Evolutionary conservation across 768 basidiomycete genomes (phyloP).

Genomic region (Termitomyces sp.): DNA sequence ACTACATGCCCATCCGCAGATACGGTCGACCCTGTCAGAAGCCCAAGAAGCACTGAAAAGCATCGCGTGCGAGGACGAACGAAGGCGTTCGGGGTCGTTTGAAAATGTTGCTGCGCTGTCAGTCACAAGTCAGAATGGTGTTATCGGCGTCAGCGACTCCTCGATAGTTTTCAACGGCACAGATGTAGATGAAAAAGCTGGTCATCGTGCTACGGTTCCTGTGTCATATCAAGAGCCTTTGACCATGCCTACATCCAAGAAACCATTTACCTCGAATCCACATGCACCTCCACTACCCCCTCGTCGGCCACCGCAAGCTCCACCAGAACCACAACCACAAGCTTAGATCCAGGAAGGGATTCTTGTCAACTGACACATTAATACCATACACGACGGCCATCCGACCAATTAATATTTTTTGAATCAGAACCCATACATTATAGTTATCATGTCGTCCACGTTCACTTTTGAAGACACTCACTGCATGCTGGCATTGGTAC

Average conservation of each 20-base stretch:
- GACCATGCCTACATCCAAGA: background rate
- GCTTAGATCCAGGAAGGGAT: background rate
- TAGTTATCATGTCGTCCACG: background rate
- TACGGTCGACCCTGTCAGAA: slow-evolving; percentile 17
- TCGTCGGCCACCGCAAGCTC: slow-evolving; percentile 11
- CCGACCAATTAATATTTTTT: background rate
- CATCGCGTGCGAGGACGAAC: slow-evolving; percentile 47
- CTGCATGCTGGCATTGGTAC: too few relatives aligned
- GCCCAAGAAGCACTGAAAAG: slow-evolving; percentile 56
- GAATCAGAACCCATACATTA: background rate
- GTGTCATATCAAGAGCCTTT: slow-evolving; percentile 4
- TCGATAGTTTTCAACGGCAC: background rate
- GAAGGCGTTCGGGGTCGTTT: slow-evolving; percentile 14
- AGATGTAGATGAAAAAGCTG: background rate
- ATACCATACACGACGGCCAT: background rate
- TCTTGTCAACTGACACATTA: background rate
- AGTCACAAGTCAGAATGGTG: background rate
- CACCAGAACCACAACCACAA: slow-evolving; percentile 1
- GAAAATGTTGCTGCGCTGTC: background rate
- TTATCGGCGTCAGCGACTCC: background rate
- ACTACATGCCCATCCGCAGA: slow-evolving; percentile 20
- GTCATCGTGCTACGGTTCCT: background rate
- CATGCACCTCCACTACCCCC: slow-evolving; percentile 19
- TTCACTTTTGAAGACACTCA: too few relatives aligned
- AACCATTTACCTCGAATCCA: background rate